Evolutionary conservation across 805 yeast genomes (phyloP).

Genomic region (Zygotorulaspora florentina): DNA sequence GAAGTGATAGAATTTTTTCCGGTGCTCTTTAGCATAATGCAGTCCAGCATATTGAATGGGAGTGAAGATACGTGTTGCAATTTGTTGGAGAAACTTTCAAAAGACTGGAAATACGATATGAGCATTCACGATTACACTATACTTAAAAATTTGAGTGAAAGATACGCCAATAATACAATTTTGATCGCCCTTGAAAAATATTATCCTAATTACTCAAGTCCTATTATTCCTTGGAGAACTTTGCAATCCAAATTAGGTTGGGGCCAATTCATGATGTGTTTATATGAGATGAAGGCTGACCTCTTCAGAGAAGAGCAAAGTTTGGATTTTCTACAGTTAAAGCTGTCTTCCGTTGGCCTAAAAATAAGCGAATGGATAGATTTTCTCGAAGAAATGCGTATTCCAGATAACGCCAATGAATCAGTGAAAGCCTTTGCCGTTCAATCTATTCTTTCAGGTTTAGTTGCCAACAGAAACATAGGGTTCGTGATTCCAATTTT

Average conservation of each 20-base stretch:
- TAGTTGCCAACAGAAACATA: slow-evolving; percentile 11
- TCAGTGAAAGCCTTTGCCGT: slow-evolving; percentile 17
- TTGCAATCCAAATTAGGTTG: slow-evolving; percentile 11
- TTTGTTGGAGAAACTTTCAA: slow-evolving; percentile 4
- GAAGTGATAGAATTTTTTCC: slow-evolving; percentile 11
- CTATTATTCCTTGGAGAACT: slow-evolving; percentile 10
- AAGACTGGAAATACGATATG: slow-evolving; percentile 10
- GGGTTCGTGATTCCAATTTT: slow-evolving; percentile 15
- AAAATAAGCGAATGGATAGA: slow-evolving; percentile 10
- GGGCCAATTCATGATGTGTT: slow-evolving; percentile 9
- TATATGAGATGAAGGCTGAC: slow-evolving; percentile 10
- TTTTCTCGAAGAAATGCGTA: slow-evolving; percentile 9
- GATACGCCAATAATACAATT: slow-evolving; percentile 13
- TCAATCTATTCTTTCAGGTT: slow-evolving; percentile 9
- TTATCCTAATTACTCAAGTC: background rate
- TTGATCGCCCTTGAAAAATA: slow-evolving; percentile 1
- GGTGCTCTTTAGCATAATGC: slow-evolving; percentile 7
- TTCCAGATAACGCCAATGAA: slow-evolving; percentile 8
- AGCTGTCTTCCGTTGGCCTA: slow-evolving; percentile 12
- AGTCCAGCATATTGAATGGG: slow-evolving; percentile 5
- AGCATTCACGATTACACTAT: slow-evolving; percentile 14
- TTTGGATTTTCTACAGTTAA: slow-evolving; percentile 15
- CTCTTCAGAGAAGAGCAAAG: slow-evolving; percentile 11
- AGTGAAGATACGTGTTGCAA: slow-evolving; percentile 5
- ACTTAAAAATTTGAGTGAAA: slow-evolving; percentile 16